Evolutionary conservation across 2,329 filamentous ascomycete genomes (phyloP).

Genomic region (Beauveria sp.): DNA sequence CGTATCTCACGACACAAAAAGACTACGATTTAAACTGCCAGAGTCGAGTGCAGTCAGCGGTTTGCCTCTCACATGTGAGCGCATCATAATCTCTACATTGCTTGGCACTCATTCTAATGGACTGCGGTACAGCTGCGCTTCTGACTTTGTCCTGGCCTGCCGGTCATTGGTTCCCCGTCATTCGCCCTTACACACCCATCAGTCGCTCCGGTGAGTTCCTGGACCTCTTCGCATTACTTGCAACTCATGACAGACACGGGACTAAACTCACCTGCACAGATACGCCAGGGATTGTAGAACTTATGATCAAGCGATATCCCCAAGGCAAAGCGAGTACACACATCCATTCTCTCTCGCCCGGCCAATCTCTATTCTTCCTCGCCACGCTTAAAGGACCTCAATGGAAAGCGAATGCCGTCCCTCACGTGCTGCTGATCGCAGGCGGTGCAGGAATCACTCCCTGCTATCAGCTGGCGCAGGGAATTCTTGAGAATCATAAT

Average conservation of each 20-base stretch:
- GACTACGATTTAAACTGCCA: background rate
- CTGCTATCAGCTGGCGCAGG: conserved; percentile 55
- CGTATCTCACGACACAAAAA: background rate
- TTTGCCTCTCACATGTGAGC: background rate
- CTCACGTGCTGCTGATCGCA: conserved; percentile 56
- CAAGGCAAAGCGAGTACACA: background rate
- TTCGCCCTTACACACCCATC: background rate
- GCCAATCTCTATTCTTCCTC: background rate
- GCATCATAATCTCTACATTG: too few species aligned
- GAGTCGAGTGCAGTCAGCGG: background rate
- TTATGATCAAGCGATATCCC: background rate
- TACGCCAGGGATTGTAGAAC: background rate
- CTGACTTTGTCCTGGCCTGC: background rate
- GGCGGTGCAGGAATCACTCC: conserved; percentile 69
- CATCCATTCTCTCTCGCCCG: background rate
- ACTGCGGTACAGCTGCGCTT: background rate
- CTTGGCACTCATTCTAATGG: background rate
- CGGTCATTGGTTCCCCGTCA: background rate
- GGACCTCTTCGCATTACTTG: too few species aligned
- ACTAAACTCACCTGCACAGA: background rate
- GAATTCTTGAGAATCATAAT: conserved; percentile 52
- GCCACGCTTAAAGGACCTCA: background rate
- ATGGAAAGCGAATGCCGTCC: conserved; percentile 38
- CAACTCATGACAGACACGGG: too few species aligned
- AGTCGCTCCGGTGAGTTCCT: background rate